phyloP scores from a whole-genome alignment of 169 alveolate genomes.

The Plasmodium inui region DNA sequence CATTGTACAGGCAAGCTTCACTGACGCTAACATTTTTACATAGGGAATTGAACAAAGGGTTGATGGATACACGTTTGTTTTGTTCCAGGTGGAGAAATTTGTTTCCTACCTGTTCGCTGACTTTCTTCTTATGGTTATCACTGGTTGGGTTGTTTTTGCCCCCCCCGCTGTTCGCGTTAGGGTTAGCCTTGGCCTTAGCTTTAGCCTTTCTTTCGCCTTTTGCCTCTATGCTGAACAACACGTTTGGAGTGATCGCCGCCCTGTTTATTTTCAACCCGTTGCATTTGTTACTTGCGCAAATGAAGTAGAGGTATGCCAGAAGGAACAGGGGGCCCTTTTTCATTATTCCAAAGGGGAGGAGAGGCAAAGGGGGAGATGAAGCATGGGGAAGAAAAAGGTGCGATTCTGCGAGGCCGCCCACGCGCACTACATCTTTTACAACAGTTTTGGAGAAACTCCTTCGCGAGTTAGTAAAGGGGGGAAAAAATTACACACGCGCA shows the following conservation, averaged over 20 bases:
- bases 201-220: not conserved
- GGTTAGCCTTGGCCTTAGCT: not conserved
- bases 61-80: conserved; percentile 39
- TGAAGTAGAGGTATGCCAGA: not conserved
- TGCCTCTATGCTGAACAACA: not conserved
- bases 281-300: not conserved
- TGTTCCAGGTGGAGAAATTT: conserved; percentile 55
- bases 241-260: not conserved
- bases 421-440: not conserved
- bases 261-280: conserved; percentile 1
- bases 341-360: not conserved
- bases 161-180: not conserved
- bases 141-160: not conserved
- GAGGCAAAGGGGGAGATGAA: not conserved
- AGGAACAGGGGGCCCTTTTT: not conserved
- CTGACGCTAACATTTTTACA: conserved; percentile 72
- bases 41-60: conserved; percentile 43
- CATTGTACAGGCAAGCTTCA: conserved; percentile 68
- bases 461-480: not conserved
- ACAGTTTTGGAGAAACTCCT: not conserved
- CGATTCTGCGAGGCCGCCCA: not conserved
- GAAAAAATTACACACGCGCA: not conserved
- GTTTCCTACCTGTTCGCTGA: conserved; percentile 28
- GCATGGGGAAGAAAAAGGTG: not conserved
- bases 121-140: not conserved